Conservation (phyloP, 78 protist species). For the Emiliania huxleyi region DNA sequence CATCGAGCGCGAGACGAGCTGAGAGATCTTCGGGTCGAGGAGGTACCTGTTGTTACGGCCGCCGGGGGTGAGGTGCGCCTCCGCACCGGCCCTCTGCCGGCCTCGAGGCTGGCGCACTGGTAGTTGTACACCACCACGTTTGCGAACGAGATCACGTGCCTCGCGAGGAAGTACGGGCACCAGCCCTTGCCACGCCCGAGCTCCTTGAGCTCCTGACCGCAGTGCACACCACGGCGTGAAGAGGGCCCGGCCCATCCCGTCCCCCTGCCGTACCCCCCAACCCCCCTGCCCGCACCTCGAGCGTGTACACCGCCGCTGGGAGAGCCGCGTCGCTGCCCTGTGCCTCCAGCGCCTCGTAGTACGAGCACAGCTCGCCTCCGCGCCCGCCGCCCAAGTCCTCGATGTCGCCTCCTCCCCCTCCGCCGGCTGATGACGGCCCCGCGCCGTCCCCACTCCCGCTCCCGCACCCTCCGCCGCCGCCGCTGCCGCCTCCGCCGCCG, state of each 20-base stretch:
- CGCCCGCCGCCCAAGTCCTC: not conserved
- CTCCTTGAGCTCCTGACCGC: constrained; percentile 78
- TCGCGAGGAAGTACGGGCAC: constrained; percentile 95
- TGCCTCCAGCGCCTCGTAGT: not conserved
- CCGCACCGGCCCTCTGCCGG: too few species aligned
- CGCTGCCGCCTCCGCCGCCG: not conserved
- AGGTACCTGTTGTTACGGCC: too few species aligned
- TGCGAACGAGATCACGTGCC: constrained; percentile 60
- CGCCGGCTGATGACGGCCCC: too few species aligned
- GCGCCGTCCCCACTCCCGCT: too few species aligned
- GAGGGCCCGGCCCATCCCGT: too few species aligned
- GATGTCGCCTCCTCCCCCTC: not conserved
- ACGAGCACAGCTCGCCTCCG: not conserved
- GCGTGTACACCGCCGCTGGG: constrained; percentile 79
- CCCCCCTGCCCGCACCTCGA: constrained; percentile 62
- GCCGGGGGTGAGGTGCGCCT: too few species aligned
- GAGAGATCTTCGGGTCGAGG: constrained; percentile 92
- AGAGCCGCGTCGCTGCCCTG: not conserved
- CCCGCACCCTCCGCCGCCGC: not conserved
- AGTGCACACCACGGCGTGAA: constrained; percentile 78
- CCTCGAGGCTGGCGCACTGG: not conserved
- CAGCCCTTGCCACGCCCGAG: constrained; percentile 42
- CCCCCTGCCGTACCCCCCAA: too few species aligned
- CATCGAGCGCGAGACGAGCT: constrained; percentile 47
- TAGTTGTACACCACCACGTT: constrained; percentile 80